Evolutionary conservation across 1,284 basidiomycete genomes (phyloP), one percentile per base, ranked within the genome.

Genomic region (Salmacisia buchloeana): DNA sequence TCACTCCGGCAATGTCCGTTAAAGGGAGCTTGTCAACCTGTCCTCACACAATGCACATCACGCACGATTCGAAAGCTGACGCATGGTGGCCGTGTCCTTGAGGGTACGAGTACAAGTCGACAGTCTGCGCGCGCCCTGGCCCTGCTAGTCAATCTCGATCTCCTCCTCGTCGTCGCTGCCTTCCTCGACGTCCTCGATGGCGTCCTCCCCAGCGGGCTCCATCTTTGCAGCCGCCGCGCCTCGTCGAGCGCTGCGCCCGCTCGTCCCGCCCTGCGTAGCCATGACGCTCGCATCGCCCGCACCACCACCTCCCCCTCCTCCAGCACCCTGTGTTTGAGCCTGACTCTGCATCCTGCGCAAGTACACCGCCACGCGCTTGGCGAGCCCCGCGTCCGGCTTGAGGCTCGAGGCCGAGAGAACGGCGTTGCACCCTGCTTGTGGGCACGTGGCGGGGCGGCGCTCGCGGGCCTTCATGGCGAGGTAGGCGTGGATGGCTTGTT

Each of bases 211-310:
- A 62, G 56, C 49, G n/a, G 27, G 41, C 38, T 64, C 66, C 41
- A 64, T 64, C 54, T 64, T 68, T 61, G 67, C 64, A 9, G 66
- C 66, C 15, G 64, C 69, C 6, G 82, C 74, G 88, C 88, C 46
- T 83, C 82, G 15, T 18, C 29, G 23, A 87, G 72, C 0, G 79
- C 75, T 10, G 87, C 81, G 0, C 86, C 86, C 67, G 34, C 76
- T 57, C 23, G 56, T 63, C 25, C 75, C 66, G 10, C 60, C 60
- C 7, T 62, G 29, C 39, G n/a, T n/a, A n/a, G n/a, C n/a, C n/a
- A n/a, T n/a, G n/a, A n/a, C n/a, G n/a, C n/a, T n/a, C n/a, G 61
- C 61, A 2, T 58, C 61, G 10, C 59, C 45, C 72, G 56, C 23
- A n/a, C 58, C 10, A 75, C 77, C 13, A 65, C 49, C 0, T 75